Percentiles rank a stretch among this genome's conserved stretches.
Evolutionary conservation across 129 eudicot genomes (phyloP).

Genomic region (Pittosporum tobira): DNA sequence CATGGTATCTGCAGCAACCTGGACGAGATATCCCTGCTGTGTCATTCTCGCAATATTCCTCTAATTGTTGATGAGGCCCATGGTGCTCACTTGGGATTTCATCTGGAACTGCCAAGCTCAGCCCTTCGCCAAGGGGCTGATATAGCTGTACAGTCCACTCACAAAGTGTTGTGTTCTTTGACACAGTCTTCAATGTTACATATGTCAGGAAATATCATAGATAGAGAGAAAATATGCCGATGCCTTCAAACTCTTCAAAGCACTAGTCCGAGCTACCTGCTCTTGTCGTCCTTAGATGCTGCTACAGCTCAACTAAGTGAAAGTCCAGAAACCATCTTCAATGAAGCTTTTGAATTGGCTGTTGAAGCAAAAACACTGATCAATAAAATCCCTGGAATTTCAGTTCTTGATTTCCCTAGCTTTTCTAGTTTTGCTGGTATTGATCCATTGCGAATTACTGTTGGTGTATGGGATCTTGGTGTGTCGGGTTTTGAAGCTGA

Average conservation of each 20-base stretch:
- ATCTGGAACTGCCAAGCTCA: constrained; percentile 49
- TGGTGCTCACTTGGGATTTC: constrained; percentile 94
- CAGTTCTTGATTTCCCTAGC: constrained; percentile 25
- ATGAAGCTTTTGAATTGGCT: constrained; percentile 43
- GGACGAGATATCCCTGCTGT: constrained; percentile 39
- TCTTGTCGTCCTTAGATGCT: constrained; percentile 81
- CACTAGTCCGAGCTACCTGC: constrained; percentile 77
- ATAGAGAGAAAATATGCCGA: constrained; percentile 54
- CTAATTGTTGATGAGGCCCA: constrained; percentile 88
- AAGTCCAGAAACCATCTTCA: constrained; percentile 33
- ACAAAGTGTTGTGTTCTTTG: constrained; percentile 78
- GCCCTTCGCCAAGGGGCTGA: constrained; percentile 83
- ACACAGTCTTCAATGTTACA: constrained; percentile 94
- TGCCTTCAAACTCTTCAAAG: constrained; percentile 86
- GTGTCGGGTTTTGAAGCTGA: constrained; percentile 82
- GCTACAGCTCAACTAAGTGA: constrained; percentile 63
- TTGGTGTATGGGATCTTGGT: constrained; percentile 55
- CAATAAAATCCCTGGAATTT: constrained; percentile 37
- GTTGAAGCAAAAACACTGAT: constrained; percentile 44
- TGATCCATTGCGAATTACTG: constrained; percentile 67
- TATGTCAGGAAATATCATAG: constrained; percentile 48
- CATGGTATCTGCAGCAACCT: constrained; percentile 80
- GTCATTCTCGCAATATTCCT: constrained; percentile 52
- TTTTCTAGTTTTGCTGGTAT: constrained; percentile 29
- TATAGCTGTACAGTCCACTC: constrained; percentile 76